These are phyloP conservation scores for Tulasnella sp. DNA, from an alignment of 768 basidiomycete species.

Conservation along the genomic window DNA sequence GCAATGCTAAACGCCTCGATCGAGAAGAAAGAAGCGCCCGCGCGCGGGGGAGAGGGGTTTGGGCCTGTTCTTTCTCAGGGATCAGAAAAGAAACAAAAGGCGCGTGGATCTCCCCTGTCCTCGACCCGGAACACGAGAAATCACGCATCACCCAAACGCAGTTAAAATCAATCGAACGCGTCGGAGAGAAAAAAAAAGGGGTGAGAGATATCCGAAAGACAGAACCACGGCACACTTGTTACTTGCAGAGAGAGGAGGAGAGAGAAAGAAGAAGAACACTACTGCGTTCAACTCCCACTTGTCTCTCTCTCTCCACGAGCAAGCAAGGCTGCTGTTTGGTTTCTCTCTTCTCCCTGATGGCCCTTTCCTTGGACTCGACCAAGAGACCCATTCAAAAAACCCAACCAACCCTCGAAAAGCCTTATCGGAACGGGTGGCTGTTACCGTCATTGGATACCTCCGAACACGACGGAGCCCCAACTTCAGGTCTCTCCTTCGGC, in stretches of 20 bases:
- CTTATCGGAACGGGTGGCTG: background rate
- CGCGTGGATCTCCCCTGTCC: background rate
- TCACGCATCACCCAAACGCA: too few relatives aligned
- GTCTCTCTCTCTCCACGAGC: background rate
- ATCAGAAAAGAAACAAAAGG: too few relatives aligned
- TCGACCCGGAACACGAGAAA: background rate
- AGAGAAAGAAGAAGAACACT: too few relatives aligned
- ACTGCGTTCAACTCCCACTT: too few relatives aligned
- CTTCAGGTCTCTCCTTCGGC: background rate
- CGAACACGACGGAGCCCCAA: background rate
- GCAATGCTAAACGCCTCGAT: constrained; percentile 2
- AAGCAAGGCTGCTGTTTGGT: background rate
- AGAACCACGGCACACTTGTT: background rate
- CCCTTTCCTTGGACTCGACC: background rate
- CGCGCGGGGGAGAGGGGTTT: too few relatives aligned
- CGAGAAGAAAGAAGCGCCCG: constrained; percentile 7
- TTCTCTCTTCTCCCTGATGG: background rate
- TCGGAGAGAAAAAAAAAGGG: background rate
- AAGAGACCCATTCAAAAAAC: background rate
- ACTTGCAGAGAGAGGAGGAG: too few relatives aligned
- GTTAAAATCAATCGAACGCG: background rate
- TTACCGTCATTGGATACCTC: background rate
- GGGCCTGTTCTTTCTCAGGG: constrained; percentile 1
- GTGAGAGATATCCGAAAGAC: background rate
- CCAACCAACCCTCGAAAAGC: background rate